phyloP scores from a whole-genome alignment of 441 rosid species.

The Syzygium syzygioides region DNA sequence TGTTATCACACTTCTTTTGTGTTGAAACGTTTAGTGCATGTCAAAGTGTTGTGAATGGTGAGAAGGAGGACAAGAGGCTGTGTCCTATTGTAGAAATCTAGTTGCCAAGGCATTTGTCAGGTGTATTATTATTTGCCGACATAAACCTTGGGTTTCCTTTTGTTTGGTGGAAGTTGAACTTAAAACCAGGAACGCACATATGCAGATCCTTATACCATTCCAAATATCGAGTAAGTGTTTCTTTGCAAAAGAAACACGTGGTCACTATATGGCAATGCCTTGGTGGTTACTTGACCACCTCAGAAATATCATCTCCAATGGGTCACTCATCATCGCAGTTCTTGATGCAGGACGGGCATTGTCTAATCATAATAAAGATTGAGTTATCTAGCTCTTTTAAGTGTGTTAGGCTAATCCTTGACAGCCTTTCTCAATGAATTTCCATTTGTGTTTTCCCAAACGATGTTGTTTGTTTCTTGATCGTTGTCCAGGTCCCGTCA shows the following conservation, averaged over 20 bases:
- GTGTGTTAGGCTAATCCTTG: background rate
- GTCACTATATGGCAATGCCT: accelerated
- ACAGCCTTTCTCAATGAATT: background rate
- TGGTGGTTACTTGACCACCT: background rate
- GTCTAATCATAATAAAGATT: background rate
- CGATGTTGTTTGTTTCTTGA: background rate
- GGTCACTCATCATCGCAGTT: background rate
- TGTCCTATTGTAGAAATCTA: background rate
- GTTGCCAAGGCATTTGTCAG: background rate
- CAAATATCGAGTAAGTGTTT: background rate
- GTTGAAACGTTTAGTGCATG: background rate
- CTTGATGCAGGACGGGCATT: background rate
- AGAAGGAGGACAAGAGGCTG: background rate
- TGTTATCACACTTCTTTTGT: background rate
- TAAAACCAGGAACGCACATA: background rate
- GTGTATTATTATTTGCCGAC: background rate
- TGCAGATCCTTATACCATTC: background rate
- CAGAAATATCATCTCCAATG: background rate
- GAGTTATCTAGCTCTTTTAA: background rate
- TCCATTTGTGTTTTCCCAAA: background rate
- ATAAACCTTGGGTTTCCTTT: background rate
- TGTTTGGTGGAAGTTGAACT: background rate
- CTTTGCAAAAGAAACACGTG: background rate
- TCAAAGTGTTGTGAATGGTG: background rate
- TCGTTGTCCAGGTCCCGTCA: background rate